phyloP scores from a whole-genome alignment of 2,329 filamentous ascomycete genomes.

The Colletotrichum orchidophilum region DNA sequence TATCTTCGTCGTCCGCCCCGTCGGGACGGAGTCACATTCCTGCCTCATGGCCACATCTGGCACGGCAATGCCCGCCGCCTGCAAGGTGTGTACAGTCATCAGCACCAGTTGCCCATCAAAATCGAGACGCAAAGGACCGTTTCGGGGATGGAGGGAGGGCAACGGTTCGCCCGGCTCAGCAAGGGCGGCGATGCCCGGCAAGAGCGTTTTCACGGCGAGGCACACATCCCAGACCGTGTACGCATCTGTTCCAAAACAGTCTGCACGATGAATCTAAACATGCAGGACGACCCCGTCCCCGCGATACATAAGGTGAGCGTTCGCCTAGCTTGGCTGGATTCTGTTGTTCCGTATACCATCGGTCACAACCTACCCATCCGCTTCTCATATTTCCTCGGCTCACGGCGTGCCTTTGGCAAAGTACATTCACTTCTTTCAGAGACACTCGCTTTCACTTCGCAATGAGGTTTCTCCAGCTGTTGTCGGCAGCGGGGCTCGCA shows the following conservation, averaged over 20 bases:
- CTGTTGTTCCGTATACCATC: not conserved
- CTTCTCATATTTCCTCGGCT: slow-evolving; percentile 34
- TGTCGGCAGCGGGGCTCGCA: slow-evolving; percentile 44
- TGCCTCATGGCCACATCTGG: slow-evolving; percentile 20
- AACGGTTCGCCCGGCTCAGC: slow-evolving; percentile 8
- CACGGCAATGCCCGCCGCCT: slow-evolving; percentile 7
- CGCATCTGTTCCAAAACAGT: slow-evolving; percentile 1
- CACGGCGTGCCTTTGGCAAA: slow-evolving; percentile 34
- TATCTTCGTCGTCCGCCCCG: slow-evolving; percentile 13
- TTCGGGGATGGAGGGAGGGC: not conserved
- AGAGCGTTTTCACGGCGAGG: not conserved
- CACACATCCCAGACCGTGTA: slow-evolving; percentile 4
- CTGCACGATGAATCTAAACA: slow-evolving; percentile 11
- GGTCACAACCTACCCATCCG: not conserved
- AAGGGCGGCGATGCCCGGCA: not conserved
- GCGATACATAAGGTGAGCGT: slow-evolving; percentile 24
- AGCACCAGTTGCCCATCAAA: not conserved
- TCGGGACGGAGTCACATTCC: slow-evolving; percentile 14
- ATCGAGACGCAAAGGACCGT: slow-evolving; percentile 4
- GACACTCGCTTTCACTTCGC: slow-evolving; percentile 39
- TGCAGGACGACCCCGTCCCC: not conserved
- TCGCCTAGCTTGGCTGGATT: not conserved
- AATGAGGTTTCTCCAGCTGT: slow-evolving; percentile 49
- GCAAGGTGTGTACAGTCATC: slow-evolving; percentile 28
- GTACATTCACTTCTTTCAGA: slow-evolving; percentile 34